Percentiles rank a stretch among this genome's conserved stretches.
Evolutionary conservation across 345 rosid species (phyloP).

Genomic region (Salix viminalis): DNA sequence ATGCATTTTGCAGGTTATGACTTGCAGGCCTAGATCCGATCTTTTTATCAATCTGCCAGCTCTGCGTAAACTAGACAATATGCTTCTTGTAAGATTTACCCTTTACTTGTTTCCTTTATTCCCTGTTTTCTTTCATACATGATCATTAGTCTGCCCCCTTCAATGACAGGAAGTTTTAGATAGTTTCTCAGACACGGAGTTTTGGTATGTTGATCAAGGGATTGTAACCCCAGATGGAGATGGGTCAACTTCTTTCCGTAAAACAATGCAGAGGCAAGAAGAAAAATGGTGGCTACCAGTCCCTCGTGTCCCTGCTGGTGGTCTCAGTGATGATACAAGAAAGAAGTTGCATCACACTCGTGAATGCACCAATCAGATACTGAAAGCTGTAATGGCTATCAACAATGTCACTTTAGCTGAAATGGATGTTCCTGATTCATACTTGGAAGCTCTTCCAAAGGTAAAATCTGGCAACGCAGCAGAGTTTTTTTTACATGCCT

Average conservation of each 20-base stretch:
- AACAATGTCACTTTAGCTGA: conserved; percentile 71
- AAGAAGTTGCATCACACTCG: conserved; percentile 87
- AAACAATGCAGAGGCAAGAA: conserved; percentile 81
- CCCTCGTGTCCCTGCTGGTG: conserved; percentile 78
- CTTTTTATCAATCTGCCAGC: conserved; percentile 90
- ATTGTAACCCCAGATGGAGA: conserved; percentile 68
- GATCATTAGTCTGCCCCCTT: not conserved
- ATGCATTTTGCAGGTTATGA: conserved; percentile 64
- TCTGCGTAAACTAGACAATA: conserved; percentile 82
- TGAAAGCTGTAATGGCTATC: conserved; percentile 97
- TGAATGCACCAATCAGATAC: conserved; percentile 91
- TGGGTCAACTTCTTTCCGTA: conserved; percentile 72
- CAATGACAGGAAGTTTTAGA: conserved; percentile 72
- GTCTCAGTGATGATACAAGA: conserved; percentile 68
- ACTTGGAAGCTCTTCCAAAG: conserved; percentile 86
- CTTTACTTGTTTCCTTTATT: not conserved
- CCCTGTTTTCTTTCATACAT: not conserved
- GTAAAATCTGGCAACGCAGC: conserved; percentile 24
- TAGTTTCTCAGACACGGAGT: conserved; percentile 65
- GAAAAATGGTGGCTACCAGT: conserved; percentile 99
- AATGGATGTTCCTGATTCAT: conserved; percentile 95
- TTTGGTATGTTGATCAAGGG: conserved; percentile 98
- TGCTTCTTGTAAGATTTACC: conserved; percentile 77
- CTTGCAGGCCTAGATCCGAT: conserved; percentile 86
- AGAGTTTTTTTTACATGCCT: not conserved